Base-by-base conservation (phyloP, 176 grass and related monocot genomes). In the Musa acuminata region DNA sequence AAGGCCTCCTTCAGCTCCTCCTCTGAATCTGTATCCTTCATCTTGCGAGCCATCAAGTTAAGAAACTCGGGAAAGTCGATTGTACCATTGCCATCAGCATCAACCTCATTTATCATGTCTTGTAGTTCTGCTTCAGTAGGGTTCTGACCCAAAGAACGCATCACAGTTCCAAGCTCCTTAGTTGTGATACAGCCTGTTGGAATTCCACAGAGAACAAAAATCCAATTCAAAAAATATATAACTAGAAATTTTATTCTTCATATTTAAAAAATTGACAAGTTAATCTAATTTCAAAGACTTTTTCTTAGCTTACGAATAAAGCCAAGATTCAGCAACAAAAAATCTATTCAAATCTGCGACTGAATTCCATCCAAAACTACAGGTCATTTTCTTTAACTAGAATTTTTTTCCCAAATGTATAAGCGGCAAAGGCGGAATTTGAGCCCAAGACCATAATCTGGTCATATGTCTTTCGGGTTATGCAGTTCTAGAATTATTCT, bases 1-100 rank as follows among this genome's bases (percentile, higher is more conserved):
- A 96, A 96, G 1, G 92, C 92, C 86, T 96, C 92, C 86, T 96
- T 96, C 53, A 96, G 89, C 80, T 96, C 92, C 49, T 96, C 92
- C 63, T 96, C 92, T 0, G 92, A 96, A 75, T 96, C 92, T 0
- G 92, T 92, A 80, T 96, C 92, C 82, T 96, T 96, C 92, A 96
- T 96, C 80, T 96, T 96, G 82, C 92, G 92, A 12, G 92, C 92
- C 92, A 96, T 96, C 74, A 96, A 84, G 82, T 87, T 96, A 54
- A 96, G 92, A 72, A 96, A 96, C 80, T 96, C 92, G 0, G 92
- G 86, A 77, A 96, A 96, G 84, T 96, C 92, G 10, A 96, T 96
- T 73, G 89, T 96, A 50, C 92, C 92, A 1, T 96, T 96, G 73
- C 92, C 92, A 9, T 96, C 92, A 0, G 92, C 92, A 35, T 96